A percentile compares a stretch with the other conserved stretches of the same genome.
Conservation (phyloP, 2,329 filamentous ascomycete genomes). For the Alternaria rosae region DNA sequence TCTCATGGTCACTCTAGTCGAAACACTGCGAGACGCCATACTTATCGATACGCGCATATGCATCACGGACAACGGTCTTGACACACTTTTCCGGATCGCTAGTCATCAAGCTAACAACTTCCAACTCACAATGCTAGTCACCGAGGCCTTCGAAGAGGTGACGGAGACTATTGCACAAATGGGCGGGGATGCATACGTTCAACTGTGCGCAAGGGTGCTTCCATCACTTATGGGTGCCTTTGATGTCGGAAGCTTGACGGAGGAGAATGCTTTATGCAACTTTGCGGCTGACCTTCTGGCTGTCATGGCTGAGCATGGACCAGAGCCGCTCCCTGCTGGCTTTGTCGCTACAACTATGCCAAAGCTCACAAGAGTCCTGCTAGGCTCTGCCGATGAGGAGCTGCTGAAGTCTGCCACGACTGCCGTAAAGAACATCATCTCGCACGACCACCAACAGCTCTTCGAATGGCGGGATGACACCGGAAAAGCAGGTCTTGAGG, state of each 20-base stretch:
- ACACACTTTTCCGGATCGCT: conserved; percentile 86
- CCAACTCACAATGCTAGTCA: conserved; percentile 86
- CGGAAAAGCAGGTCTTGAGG: conserved; percentile 83
- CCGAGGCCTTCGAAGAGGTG: conserved; percentile 90
- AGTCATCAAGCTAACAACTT: conserved; percentile 90
- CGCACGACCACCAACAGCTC: conserved; percentile 88
- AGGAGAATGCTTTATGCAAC: conserved; percentile 84
- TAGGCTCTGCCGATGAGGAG: conserved; percentile 85
- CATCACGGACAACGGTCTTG: conserved; percentile 77
- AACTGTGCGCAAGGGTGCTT: conserved; percentile 83
- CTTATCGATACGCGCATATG: conserved; percentile 78
- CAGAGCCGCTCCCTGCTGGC: conserved; percentile 83
- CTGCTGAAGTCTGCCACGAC: conserved; percentile 86
- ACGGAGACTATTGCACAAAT: conserved; percentile 71
- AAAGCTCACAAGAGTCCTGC: conserved; percentile 81
- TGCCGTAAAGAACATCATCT: conserved; percentile 86
- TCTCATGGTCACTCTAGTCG: conserved; percentile 86
- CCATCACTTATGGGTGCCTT: conserved; percentile 89
- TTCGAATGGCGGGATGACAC: conserved; percentile 82
- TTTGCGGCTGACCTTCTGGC: conserved; percentile 86
- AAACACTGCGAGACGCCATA: conserved; percentile 84
- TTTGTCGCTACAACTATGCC: conserved; percentile 87
- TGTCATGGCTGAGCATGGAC: conserved; percentile 80
- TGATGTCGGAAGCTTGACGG: conserved; percentile 83
- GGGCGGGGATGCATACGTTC: conserved; percentile 73